A percentile compares a stretch with the other conserved stretches of the same genome.
These are phyloP conservation scores for Citrullus colocynthis DNA, from an alignment of 306 rosid genomes.

Conservation along the genomic window DNA sequence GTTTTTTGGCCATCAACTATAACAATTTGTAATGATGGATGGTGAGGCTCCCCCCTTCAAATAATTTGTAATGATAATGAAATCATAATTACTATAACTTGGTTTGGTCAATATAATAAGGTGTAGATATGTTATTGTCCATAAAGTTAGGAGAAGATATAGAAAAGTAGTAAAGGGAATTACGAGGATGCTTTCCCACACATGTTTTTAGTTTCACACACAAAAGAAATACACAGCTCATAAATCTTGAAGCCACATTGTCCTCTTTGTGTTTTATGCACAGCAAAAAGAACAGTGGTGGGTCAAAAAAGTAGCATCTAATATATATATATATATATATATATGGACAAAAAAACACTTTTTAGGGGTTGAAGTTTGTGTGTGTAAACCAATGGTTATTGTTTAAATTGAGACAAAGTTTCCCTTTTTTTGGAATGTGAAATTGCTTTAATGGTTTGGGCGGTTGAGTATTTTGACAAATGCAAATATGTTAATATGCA, in stretches of 20 bases:
- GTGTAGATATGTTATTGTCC: background rate
- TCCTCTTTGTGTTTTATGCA: background rate
- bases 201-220: background rate
- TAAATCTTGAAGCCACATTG: background rate
- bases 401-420: background rate
- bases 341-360: slow-evolving; percentile 23
- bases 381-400: background rate
- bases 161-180: background rate
- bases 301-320: slow-evolving; percentile 7
- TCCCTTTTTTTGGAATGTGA: background rate
- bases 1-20: too few species aligned
- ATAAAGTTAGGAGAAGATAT: background rate
- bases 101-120: background rate
- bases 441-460: background rate
- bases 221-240: background rate
- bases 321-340: background rate
- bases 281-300: background rate
- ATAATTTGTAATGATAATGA: background rate
- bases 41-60: background rate
- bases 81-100: too few species aligned
- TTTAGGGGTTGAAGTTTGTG: background rate
- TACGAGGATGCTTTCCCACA: background rate
- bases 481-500: background rate
- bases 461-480: background rate
- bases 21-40: too few species aligned